These are phyloP conservation scores for Heteromeles arbutifolia DNA, from an alignment of 306 rosid genomes.

Conservation along the genomic window DNA sequence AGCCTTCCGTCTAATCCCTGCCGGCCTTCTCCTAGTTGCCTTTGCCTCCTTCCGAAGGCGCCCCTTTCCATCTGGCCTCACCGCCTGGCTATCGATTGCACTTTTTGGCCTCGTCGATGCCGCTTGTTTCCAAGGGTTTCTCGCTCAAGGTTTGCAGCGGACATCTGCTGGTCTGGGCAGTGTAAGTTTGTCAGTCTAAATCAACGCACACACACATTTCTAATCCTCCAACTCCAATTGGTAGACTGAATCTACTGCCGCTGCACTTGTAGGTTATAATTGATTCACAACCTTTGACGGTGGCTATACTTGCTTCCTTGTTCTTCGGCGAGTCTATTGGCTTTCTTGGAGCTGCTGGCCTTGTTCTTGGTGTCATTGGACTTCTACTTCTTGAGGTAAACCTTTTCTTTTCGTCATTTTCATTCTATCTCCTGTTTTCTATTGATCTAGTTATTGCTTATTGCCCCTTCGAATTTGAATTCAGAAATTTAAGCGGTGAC, in stretches of 20 bases:
- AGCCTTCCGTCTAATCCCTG: constrained; percentile 77
- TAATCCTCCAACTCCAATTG: background rate
- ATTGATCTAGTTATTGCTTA: background rate
- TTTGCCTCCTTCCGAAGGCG: constrained; percentile 75
- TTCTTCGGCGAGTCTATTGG: constrained; percentile 89
- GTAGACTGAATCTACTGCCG: background rate
- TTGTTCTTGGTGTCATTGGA: constrained; percentile 82
- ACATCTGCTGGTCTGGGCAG: constrained; percentile 98
- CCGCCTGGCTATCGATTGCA: constrained; percentile 78
- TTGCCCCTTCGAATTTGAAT: background rate
- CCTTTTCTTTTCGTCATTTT: background rate
- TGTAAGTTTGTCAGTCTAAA: constrained; percentile 34
- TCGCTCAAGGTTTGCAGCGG: constrained; percentile 73
- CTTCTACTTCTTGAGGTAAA: constrained; percentile 82
- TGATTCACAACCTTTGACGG: constrained; percentile 95
- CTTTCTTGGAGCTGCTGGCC: constrained; percentile 78
- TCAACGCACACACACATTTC: background rate
- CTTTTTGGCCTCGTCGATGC: constrained; percentile 82
- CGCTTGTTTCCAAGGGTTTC: constrained; percentile 93
- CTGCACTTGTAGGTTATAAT: constrained; percentile 66
- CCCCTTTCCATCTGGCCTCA: constrained; percentile 56
- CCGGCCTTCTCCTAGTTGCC: constrained; percentile 75
- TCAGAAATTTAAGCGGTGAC: background rate
- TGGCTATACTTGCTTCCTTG: constrained; percentile 82
- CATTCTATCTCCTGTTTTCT: background rate